Evolutionary conservation across 768 basidiomycete species (phyloP).

Genomic region (Rhodotorula babjevae): DNA sequence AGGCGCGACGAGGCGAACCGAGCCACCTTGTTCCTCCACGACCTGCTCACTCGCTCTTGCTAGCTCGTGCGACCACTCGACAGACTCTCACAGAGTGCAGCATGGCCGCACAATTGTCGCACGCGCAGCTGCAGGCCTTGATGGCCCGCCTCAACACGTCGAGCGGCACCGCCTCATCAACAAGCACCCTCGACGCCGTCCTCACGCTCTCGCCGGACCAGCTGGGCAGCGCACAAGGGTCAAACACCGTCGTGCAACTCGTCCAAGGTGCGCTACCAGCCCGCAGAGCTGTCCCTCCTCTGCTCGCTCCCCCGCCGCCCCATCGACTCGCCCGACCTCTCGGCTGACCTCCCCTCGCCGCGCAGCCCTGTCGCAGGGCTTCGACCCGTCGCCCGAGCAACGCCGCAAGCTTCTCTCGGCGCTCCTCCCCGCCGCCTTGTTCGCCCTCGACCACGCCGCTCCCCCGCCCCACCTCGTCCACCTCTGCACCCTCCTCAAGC

Average conservation of each 20-base stretch:
- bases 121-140: neutral
- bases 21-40: no score
- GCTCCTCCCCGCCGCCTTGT: slow-evolving; percentile 4
- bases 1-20: no score
- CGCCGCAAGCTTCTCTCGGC: slow-evolving; percentile 24
- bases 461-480: neutral
- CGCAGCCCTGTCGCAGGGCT: slow-evolving; percentile 9
- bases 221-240: no score
- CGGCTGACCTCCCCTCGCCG: neutral
- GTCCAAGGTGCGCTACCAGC: neutral
- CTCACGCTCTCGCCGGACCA: neutral
- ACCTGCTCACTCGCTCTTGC: no score
- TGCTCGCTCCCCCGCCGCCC: neutral
- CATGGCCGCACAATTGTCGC: neutral
- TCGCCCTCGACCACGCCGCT: neutral
- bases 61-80: no score
- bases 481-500: slow-evolving; percentile 23
- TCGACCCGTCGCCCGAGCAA: slow-evolving; percentile 6
- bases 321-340: no score
- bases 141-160: neutral
- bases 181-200: neutral
- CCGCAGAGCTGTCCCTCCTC: neutral
- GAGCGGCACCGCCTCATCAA: no score
- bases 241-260: neutral
- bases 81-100: no score